Base-by-base conservation (phyloP, 2,329 filamentous ascomycete species). In the Pseudogymnoascus pannorum region DNA sequence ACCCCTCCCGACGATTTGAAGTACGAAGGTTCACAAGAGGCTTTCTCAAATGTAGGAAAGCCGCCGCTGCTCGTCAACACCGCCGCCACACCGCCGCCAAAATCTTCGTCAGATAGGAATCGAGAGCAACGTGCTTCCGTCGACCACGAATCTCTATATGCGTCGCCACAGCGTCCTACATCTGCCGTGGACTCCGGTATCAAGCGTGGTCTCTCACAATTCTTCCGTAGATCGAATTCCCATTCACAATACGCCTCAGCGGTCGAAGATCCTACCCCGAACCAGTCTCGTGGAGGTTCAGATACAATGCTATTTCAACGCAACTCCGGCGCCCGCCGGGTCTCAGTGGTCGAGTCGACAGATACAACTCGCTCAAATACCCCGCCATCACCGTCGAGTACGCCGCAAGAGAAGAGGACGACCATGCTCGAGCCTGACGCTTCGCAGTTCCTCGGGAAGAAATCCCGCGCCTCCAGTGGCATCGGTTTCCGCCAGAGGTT, bases 281-380 rank as follows among this genome's bases (percentile, higher is more conserved):
- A 20, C n/a, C 38, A 65, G 60, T 6, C 64, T 63, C 33, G 61
- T 64, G 60, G 60, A 7, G 48, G 44, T 4, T 71, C 72, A 1
- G 68, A 72, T 2, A 64, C 69, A 4, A 71, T 71, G 35, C 66
- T 72, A 7, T 58, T 66, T 58, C 58, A 63, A 44, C 60, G 63
- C 8, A 62, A 66, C 16, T 59, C 69, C 9, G 73, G 72, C 22
- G 70, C 67, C n/a, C 75, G 76, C 22, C 75, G 77, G 48, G 78
- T 78, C 71, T 80, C 79, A 2, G 74, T 78, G 72, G 73, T 77
- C 65, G 75, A 76, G 58, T 78, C 78, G 51, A 75, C 76, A 16
- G 73, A 72, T 40, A 78, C 76, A 11, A 79, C 76, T 18, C 77
- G 77, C 58, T 79, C 78, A 16, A 79, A 76, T 64, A 78, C 79